Evolutionary conservation across 2,329 filamentous ascomycete genomes (phyloP), one percentile per base, ranked within the genome.

Genomic region (Malbranchea cinnamomea): DNA sequence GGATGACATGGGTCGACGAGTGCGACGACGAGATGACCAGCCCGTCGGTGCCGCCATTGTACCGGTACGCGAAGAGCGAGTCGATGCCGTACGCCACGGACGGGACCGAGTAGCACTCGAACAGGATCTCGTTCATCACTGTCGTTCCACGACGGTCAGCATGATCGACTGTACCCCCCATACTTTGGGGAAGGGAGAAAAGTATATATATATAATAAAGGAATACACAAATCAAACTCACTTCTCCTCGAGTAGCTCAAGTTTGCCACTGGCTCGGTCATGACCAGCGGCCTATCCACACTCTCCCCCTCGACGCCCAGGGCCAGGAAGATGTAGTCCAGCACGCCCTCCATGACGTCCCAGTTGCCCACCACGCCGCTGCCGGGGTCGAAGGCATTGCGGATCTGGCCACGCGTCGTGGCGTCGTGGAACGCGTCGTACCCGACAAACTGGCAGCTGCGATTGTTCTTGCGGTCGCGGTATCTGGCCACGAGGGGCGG

Each of bases 51-150:
- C 89, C 89, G 37, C 79, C 73, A 52, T 98, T 98, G 60, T 93
- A 80, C 37, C 77, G 68, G 60, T 93, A 98, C 12, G 87, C 91
- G 60, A 98, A 98, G 18, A 98, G 70, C 7, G 85, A 91, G 54
- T 98, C 89, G 57, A 98, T 85, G 30, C 89, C 89, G 56, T 89
- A 94, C 11, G 85, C 80, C 15, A 94, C 68, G 2, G 82, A 87
- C 0, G 89, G 87, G 7, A 81, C 85, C 36, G 74, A 72, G 54
- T 98, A 98, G 56, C 84, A 91, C 56, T 98, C 89, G 52, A 95
- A 98, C 7, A 98, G 63, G 32, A 95, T 87, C 50, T 98, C 89
- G 24, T 81, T 92, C 87, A 95, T 95, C 43, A 81, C 83, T 92
- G 41, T 31, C 34, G 31, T 23, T 6, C 12, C n/a, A n/a, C 23